Conservation (phyloP, 2,329 filamentous ascomycete genomes). For the Coniochaeta prunicola region DNA sequence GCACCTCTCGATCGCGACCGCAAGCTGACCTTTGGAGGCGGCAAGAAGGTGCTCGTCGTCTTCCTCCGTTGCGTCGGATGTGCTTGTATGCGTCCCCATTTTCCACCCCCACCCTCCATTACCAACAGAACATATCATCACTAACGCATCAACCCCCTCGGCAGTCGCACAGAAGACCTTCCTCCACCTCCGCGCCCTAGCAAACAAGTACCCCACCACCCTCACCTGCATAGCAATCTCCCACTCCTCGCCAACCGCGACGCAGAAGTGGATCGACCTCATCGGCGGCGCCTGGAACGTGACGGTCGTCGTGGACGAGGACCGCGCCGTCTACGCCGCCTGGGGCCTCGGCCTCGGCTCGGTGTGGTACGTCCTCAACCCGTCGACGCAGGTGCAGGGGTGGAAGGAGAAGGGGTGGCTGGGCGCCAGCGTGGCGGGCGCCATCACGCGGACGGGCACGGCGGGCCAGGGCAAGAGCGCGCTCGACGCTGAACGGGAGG, state of each 20-base stretch:
- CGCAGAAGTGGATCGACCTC: constrained; percentile 48
- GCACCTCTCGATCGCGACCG: constrained; percentile 40
- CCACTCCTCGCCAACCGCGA: constrained; percentile 49
- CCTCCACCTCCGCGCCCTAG: constrained; percentile 45
- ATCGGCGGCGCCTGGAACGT: constrained; percentile 51
- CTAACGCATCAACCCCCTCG: background rate
- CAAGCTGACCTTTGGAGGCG: constrained; percentile 34
- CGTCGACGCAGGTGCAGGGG: constrained; percentile 41
- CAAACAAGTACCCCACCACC: constrained; percentile 39
- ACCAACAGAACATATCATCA: background rate
- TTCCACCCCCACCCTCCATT: background rate
- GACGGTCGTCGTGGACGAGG: constrained; percentile 47
- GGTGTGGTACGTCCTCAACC: constrained; percentile 47
- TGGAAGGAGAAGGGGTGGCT: constrained; percentile 51
- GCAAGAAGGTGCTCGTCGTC: constrained; percentile 37
- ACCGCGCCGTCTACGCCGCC: constrained; percentile 48
- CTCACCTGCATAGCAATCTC: constrained; percentile 52
- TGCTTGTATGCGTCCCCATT: constrained; percentile 37
- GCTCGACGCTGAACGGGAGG: constrained; percentile 23
- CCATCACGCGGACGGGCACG: constrained; percentile 31
- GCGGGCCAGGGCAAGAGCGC: constrained; percentile 20
- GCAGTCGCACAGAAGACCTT: constrained; percentile 51
- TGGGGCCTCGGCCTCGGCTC: constrained; percentile 49
- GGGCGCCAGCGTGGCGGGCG: constrained; percentile 40
- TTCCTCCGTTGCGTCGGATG: constrained; percentile 49